phyloP scores from a whole-genome alignment of 2,329 filamentous ascomycete species.

The Colletotrichum sp. region DNA sequence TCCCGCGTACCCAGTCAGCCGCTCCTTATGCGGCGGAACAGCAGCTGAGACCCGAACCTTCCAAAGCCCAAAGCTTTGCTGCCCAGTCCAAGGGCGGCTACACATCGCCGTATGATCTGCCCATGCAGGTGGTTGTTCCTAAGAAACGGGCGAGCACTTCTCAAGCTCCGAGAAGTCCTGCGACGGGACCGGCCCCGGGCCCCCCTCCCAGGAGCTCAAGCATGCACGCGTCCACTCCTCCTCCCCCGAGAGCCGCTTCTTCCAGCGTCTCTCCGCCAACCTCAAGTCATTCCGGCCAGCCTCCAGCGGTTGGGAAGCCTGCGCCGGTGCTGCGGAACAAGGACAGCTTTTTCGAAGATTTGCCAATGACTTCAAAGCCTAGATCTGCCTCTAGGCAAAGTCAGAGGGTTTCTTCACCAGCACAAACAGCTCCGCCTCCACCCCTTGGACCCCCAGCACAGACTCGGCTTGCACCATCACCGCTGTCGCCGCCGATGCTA shows the following conservation, averaged over 20 bases:
- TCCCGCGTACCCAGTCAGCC: constrained; percentile 29
- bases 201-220: constrained; percentile 68
- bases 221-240: constrained; percentile 43
- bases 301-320: constrained; percentile 36
- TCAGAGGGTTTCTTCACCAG: constrained; percentile 47
- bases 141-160: constrained; percentile 68
- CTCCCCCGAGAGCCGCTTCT: constrained; percentile 6
- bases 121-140: constrained; percentile 83
- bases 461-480: constrained; percentile 27
- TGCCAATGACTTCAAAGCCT: constrained; percentile 68
- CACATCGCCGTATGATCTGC: constrained; percentile 91
- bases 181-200: constrained; percentile 38
- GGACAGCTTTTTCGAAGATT: constrained; percentile 77
- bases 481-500: constrained; percentile 8
- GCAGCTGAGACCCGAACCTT: constrained; percentile 45
- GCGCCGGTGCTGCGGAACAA: constrained; percentile 43
- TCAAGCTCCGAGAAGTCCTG: constrained; percentile 50
- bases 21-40: constrained; percentile 43
- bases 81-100: constrained; percentile 93
- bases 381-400: constrained; percentile 64
- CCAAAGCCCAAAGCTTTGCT: constrained; percentile 81
- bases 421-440: constrained; percentile 38
- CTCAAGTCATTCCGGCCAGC: constrained; percentile 41
- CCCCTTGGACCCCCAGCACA: constrained; percentile 34
- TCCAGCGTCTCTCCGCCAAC: constrained; percentile 32